phyloP scores from a whole-genome alignment of 2,329 filamentous ascomycete genomes.

The Aspergillus jensenii region DNA sequence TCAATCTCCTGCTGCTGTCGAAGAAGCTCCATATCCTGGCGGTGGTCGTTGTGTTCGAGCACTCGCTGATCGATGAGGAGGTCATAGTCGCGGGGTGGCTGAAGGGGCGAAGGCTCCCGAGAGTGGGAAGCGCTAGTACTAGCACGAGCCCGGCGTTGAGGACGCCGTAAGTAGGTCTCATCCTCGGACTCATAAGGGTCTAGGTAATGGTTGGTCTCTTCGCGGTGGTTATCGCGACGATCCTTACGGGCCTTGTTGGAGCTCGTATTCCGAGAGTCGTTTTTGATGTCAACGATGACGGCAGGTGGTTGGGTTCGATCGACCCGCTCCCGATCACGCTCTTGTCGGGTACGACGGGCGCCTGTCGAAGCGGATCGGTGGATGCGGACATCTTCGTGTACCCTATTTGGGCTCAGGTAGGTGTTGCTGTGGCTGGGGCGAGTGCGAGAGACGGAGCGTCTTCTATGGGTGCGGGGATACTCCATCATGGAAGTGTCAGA shows the following conservation, averaged over 20 bases:
- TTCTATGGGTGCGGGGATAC: constrained; percentile 22
- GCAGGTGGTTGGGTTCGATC: constrained; percentile 20
- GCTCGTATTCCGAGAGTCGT: constrained; percentile 28
- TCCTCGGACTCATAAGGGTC: constrained; percentile 28
- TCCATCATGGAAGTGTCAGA: constrained; percentile 37
- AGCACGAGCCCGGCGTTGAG: constrained; percentile 21
- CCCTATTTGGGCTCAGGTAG: constrained; percentile 25
- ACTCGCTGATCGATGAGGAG: constrained; percentile 34
- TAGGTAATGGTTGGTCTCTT: constrained; percentile 11
- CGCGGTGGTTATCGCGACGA: constrained; percentile 22
- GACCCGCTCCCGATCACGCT: constrained; percentile 11
- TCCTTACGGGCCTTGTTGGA: constrained; percentile 26
- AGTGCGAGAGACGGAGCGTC: constrained; percentile 35
- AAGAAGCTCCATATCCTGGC: constrained; percentile 35
- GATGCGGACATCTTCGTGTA: constrained; percentile 22
- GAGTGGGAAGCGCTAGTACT: constrained; percentile 25
- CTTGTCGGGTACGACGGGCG: constrained; percentile 22
- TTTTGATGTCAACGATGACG: constrained; percentile 38
- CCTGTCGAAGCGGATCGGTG: constrained; percentile 39
- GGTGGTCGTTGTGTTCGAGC: constrained; percentile 33
- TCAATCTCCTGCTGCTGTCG: constrained; percentile 39
- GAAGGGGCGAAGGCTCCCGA: constrained; percentile 25
- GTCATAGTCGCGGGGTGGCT: constrained; percentile 33
- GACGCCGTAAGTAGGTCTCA: constrained; percentile 18
- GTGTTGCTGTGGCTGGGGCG: constrained; percentile 24